Base-by-base conservation (phyloP, 2,329 filamentous ascomycete genomes). In the Neopestalotiopsis sp. region DNA sequence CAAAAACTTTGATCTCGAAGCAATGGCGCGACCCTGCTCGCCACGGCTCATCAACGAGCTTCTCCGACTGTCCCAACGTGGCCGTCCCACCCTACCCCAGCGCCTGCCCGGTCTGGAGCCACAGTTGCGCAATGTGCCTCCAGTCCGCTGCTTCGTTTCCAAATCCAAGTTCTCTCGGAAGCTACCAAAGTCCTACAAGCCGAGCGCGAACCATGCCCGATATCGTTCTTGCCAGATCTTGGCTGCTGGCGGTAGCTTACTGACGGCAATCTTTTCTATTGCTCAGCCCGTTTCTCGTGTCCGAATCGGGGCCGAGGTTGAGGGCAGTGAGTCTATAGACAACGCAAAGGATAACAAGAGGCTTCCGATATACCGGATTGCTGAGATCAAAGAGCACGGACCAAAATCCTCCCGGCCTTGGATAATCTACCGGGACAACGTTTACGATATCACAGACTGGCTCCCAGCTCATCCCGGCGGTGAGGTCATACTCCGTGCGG, bases 361-460 rank as follows among this genome's bases (percentile, higher is more conserved):
- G 10, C 76, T 86, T 1, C 86, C 86, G 14, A 82, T 83, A 4
- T 88, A 82, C 72, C 83, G 84, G 38, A 80, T 89, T 14, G 77
- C 82, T 13, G 85, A 89, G 67, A 77, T 89, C 61, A 85, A 83
- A 62, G 79, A 84, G 65, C 87, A 89, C 71, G 84, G 86, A n/a
- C 80, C 81, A 20, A 81, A 82, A 24, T 87, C 89, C 0, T 75
- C 83, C 1, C 78, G 82, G 10, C 89, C 89, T 2, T 92, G 90
- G 90, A 86, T 92, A 4, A 88, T 87, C n/a, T 84, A 85, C 66
- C 88, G 84, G 30, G 87, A 88, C 75, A 88, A 88, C 68, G 89
- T 92, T 24, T 92, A 92, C 82, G 88, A 92, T 74, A 92, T 92
- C 66, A 92, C 90, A 1, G 88, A 91, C 65, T 92, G 90, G 89